phyloP scores from a whole-genome alignment of 441 rosid genomes.

The Pelargonium myrrhifolium region DNA sequence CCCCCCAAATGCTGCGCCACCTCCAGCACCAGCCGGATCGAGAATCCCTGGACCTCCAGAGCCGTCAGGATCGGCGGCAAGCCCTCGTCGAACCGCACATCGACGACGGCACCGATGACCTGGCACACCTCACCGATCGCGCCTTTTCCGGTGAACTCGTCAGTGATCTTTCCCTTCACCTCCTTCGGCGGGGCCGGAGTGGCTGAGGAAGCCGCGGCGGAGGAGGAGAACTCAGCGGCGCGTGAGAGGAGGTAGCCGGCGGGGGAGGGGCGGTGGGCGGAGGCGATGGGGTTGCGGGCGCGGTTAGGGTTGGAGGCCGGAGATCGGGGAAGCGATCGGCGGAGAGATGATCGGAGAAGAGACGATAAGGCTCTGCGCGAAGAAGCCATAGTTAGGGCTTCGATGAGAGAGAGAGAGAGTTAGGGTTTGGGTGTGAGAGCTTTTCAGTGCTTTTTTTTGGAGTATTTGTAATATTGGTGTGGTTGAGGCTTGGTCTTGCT shows the following conservation, averaged over 20 bases:
- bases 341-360: constrained; percentile 64
- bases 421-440: constrained; percentile 32
- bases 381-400: constrained; percentile 68
- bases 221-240: constrained; percentile 57
- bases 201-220: constrained; percentile 46
- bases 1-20: constrained; percentile 29
- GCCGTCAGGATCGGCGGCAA: constrained; percentile 94
- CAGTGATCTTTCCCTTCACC: constrained; percentile 35
- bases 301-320: constrained; percentile 22
- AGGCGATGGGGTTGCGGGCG: constrained; percentile 21
- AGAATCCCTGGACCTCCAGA: constrained; percentile 67
- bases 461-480: not conserved
- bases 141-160: constrained; percentile 79
- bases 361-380: constrained; percentile 54
- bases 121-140: constrained; percentile 85
- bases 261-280: constrained; percentile 50
- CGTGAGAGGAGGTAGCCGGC: constrained; percentile 49
- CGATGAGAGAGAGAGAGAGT: constrained; percentile 14
- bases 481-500: too few species aligned
- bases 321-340: constrained; percentile 51
- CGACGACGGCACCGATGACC: constrained; percentile 92
- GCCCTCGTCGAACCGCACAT: constrained; percentile 80
- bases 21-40: constrained; percentile 32
- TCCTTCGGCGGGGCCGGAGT: constrained; percentile 23
- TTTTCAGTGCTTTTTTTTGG: not conserved